A percentile compares a stretch with the other conserved stretches of the same genome.
Evolutionary conservation across 1,139 yeast species (phyloP).

Genomic region (Pichia sp.): DNA sequence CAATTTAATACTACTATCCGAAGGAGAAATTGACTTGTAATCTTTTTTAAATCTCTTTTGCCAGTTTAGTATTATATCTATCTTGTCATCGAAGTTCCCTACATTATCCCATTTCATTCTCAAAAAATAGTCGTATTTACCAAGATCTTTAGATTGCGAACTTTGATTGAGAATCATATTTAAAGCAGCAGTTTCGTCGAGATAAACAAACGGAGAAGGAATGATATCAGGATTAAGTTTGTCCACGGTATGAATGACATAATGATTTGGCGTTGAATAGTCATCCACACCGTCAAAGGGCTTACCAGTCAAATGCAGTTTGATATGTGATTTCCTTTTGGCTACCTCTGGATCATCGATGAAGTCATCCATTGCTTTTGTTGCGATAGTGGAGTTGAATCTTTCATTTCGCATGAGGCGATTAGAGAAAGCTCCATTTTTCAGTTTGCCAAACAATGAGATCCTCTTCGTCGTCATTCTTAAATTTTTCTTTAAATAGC

Average conservation of each 20-base stretch:
- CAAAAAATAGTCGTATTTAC: conserved; percentile 11
- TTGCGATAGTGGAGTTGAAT: neutral
- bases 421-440: neutral
- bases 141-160: neutral
- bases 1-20: neutral
- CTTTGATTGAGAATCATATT: neutral
- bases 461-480: too few relatives aligned
- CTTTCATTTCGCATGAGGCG: neutral
- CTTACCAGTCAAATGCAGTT: conserved; percentile 8
- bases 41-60: conserved; percentile 1
- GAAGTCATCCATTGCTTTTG: neutral
- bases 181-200: conserved; percentile 11
- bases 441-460: too few relatives aligned
- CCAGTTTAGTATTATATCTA: conserved; percentile 9
- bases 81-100: conserved; percentile 3
- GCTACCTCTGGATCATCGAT: neutral
- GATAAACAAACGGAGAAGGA: conserved; percentile 14
- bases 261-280: neutral
- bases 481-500: neutral
- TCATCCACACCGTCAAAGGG: conserved; percentile 10
- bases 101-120: conserved; percentile 9
- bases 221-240: conserved; percentile 9
- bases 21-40: neutral
- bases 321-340: neutral
- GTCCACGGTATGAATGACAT: neutral